Evolutionary conservation across 2,329 filamentous ascomycete species (phyloP).

Genomic region (Ophiocordyceps camponoti-floridani): DNA sequence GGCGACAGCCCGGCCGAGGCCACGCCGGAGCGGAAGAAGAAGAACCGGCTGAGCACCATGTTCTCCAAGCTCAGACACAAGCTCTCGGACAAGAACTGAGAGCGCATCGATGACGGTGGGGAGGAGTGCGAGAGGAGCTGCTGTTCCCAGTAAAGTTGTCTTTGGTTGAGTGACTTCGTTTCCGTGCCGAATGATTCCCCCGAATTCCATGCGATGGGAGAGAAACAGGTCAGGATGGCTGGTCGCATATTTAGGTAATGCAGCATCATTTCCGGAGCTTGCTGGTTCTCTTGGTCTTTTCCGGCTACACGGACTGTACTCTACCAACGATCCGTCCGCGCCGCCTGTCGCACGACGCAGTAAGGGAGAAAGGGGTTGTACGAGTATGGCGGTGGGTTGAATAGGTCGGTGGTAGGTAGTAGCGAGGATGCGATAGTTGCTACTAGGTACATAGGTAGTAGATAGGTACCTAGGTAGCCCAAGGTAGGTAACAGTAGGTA

Average conservation of each 20-base stretch:
- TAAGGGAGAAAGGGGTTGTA: neutral
- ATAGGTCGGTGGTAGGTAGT: neutral
- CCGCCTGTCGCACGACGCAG: neutral
- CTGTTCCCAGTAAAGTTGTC: constrained; percentile 9
- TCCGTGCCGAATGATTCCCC: constrained; percentile 20
- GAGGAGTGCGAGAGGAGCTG: constrained; percentile 3
- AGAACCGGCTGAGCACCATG: constrained; percentile 43
- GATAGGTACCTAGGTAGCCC: too few relatives aligned
- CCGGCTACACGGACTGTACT: neutral
- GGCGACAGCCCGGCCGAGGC: constrained; percentile 8
- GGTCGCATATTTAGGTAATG: constrained; percentile 10
- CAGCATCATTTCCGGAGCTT: constrained; percentile 9
- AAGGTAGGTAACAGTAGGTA: too few relatives aligned
- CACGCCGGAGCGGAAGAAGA: constrained; percentile 44
- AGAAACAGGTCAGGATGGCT: constrained; percentile 9
- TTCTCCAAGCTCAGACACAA: constrained; percentile 38
- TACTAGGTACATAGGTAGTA: too few relatives aligned
- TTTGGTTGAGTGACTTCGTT: constrained; percentile 17
- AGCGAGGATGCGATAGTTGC: neutral
- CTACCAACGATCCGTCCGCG: neutral
- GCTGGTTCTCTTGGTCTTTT: neutral
- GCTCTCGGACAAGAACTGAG: constrained; percentile 15
- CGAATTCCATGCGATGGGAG: constrained; percentile 13
- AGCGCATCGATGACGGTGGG: neutral
- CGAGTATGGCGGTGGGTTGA: neutral